phyloP scores from a whole-genome alignment of 106 monocot species.

The Dactylorhiza incarnata region DNA sequence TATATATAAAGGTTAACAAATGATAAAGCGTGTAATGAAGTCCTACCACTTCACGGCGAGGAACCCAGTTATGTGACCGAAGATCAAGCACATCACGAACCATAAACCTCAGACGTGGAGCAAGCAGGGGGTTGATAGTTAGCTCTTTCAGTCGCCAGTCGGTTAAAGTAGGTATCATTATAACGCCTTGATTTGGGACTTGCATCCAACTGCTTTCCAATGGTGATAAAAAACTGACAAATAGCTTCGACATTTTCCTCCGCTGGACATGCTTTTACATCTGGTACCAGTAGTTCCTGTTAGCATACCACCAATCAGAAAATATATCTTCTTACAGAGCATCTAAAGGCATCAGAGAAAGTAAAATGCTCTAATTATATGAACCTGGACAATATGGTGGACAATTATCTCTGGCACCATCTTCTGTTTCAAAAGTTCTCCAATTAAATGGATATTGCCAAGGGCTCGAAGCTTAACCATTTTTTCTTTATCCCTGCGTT shows the following conservation, averaged over 20 bases:
- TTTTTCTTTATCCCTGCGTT: constrained; percentile 72
- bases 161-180: constrained; percentile 69
- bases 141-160: constrained; percentile 49
- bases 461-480: constrained; percentile 65
- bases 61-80: constrained; percentile 64
- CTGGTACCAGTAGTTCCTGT: constrained; percentile 50
- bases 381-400: no score
- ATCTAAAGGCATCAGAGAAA: not conserved
- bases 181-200: constrained; percentile 36
- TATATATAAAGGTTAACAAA: not conserved
- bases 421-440: constrained; percentile 66
- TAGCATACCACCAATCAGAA: not conserved
- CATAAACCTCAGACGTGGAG: constrained; percentile 57
- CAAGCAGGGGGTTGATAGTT: constrained; percentile 30
- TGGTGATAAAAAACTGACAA: constrained; percentile 69
- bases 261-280: constrained; percentile 58
- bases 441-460: constrained; percentile 73
- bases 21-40: not conserved
- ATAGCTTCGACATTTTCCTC: constrained; percentile 80
- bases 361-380: constrained; percentile 10
- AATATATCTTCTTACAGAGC: not conserved
- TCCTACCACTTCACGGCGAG: constrained; percentile 64
- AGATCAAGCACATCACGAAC: constrained; percentile 66
- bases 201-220: constrained; percentile 71
- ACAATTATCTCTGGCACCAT: constrained; percentile 68